These are phyloP conservation scores for Coemansia asiatica DNA, from an alignment of 192 early-diverging fungal genomes.

Conservation along the genomic window DNA sequence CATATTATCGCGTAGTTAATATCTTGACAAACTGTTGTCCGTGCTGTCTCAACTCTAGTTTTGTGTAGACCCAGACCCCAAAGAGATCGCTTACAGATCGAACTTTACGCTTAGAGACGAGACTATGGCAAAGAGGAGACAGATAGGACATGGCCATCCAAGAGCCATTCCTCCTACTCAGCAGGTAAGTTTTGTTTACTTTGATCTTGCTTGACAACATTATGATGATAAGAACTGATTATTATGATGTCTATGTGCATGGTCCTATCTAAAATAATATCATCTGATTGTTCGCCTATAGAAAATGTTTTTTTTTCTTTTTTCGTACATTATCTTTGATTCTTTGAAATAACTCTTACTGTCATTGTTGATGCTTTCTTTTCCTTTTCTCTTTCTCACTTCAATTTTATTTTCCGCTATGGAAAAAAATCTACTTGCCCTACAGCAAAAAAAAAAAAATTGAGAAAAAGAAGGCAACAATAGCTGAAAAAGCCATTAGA, in stretches of 20 bases:
- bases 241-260: neutral
- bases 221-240: neutral
- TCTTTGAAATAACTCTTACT: neutral
- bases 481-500: no score
- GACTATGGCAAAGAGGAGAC: constrained; percentile 16
- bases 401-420: neutral
- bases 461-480: no score
- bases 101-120: neutral
- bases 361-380: neutral
- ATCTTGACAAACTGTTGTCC: neutral
- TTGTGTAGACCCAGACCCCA: neutral
- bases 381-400: neutral
- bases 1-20: neutral
- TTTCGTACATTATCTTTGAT: neutral
- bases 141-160: constrained; percentile 5
- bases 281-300: neutral
- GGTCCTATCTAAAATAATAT: neutral
- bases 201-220: neutral
- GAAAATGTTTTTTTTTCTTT: neutral
- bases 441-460: neutral
- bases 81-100: neutral
- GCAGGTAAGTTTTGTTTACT: constrained; percentile 2
- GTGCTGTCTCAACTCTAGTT: neutral
- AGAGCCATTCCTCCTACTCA: neutral
- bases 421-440: neutral